Evolutionary conservation across 2,329 filamentous ascomycete genomes (phyloP).

Genomic region (Neurospora crassa): DNA sequence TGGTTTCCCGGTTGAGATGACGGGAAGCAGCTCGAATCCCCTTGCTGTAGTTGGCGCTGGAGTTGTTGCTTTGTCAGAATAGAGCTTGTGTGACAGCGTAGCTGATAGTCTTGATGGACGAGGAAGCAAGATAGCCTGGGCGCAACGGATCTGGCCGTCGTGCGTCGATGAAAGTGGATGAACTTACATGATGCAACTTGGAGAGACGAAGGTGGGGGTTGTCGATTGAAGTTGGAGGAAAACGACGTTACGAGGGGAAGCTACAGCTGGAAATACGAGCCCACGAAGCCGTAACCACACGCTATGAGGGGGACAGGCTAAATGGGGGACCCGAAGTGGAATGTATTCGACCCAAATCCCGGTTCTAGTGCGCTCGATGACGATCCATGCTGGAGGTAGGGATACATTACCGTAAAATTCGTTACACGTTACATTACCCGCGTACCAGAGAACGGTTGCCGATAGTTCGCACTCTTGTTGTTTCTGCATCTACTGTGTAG

Average conservation of each 20-base stretch:
- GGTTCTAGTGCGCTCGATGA: not conserved
- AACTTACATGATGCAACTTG: not conserved
- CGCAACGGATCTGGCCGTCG: not conserved
- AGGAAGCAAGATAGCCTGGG: not conserved
- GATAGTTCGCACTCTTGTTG: not conserved
- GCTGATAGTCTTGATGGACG: not conserved
- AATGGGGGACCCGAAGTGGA: not conserved
- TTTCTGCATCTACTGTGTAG: not conserved
- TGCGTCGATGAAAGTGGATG: not conserved
- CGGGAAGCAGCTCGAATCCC: not conserved
- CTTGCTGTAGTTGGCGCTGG: not conserved
- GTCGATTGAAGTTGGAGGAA: not conserved
- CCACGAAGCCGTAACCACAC: not conserved
- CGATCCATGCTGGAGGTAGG: not conserved
- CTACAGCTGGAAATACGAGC: not conserved
- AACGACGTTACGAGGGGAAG: not conserved
- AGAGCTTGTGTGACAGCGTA: not conserved
- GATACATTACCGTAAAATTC: not conserved
- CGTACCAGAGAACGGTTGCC: not conserved
- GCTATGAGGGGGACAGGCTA: not conserved
- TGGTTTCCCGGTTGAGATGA: not conserved
- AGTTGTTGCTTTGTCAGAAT: not conserved
- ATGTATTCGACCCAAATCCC: not conserved
- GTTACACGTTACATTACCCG: not conserved
- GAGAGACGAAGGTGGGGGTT: not conserved